These are phyloP conservation scores for Phytopythium helicoides DNA, from an alignment of 352 stramenopile genomes.

Conservation along the genomic window DNA sequence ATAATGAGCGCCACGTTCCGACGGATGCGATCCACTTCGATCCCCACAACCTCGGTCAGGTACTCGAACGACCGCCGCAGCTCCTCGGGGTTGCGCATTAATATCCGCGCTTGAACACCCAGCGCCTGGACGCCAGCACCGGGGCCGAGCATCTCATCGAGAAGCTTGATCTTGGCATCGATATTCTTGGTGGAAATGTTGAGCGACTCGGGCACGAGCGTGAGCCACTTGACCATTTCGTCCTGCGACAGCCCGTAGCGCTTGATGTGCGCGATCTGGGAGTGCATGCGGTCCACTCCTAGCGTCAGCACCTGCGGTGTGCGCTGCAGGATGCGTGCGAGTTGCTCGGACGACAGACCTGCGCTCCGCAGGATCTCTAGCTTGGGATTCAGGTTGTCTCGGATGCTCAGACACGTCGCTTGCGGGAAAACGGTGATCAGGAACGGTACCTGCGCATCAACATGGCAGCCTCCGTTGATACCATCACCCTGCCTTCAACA, in stretches of 20 bases:
- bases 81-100: slow-evolving; percentile 49
- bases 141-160: slow-evolving; percentile 43
- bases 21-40: slow-evolving; percentile 25
- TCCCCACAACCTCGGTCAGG: slow-evolving; percentile 28
- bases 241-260: slow-evolving; percentile 29
- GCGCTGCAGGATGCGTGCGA: slow-evolving; percentile 38
- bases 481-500: too few relatives aligned
- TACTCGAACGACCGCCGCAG: slow-evolving; percentile 41
- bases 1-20: slow-evolving; percentile 32
- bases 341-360: slow-evolving; percentile 30
- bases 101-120: slow-evolving; percentile 25
- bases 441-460: slow-evolving; percentile 43
- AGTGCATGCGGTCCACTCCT: slow-evolving; percentile 27
- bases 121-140: slow-evolving; percentile 18
- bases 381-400: slow-evolving; percentile 44
- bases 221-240: slow-evolving; percentile 28
- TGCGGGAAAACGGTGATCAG: slow-evolving; percentile 50
- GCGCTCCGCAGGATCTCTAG: slow-evolving; percentile 26
- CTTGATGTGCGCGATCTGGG: slow-evolving; percentile 27
- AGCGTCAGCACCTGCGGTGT: slow-evolving; percentile 39
- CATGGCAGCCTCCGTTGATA: too few relatives aligned
- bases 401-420: slow-evolving; percentile 23
- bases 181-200: slow-evolving; percentile 31
- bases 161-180: slow-evolving; percentile 31
- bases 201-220: slow-evolving; percentile 38